Evolutionary conservation across 1,284 basidiomycete species (phyloP).

Genomic region (Exsudoporus floridanus): DNA sequence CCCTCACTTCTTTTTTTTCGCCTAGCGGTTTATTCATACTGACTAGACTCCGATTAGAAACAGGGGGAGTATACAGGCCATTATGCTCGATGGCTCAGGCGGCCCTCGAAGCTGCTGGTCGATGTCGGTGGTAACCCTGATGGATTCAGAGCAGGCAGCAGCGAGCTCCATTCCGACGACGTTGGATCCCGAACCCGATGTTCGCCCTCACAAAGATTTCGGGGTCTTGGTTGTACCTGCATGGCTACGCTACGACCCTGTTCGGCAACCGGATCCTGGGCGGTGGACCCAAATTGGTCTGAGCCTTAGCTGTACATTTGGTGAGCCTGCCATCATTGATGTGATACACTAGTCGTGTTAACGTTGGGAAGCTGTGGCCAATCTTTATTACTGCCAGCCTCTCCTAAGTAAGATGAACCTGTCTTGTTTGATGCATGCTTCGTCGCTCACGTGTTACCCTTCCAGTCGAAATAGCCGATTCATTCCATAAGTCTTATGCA

Average conservation of each 20-base stretch:
- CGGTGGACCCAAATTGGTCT: conserved; percentile 60
- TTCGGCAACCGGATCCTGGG: conserved; percentile 56
- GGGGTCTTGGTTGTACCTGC: conserved; percentile 64
- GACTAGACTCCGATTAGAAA: neutral
- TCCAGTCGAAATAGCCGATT: conserved; percentile 52
- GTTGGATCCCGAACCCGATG: neutral
- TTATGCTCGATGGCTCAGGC: conserved; percentile 17
- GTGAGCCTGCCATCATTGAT: conserved; percentile 42
- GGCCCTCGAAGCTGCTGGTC: conserved; percentile 14
- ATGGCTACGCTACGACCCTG: conserved; percentile 57
- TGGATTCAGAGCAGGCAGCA: conserved; percentile 7
- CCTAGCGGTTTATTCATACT: neutral
- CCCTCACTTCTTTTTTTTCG: conserved; percentile 7
- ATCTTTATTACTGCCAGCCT: conserved; percentile 75
- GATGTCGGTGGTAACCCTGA: conserved; percentile 13
- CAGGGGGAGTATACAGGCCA: neutral
- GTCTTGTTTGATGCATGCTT: neutral
- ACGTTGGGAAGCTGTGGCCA: conserved; percentile 48
- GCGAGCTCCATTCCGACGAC: neutral
- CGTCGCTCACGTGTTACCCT: conserved; percentile 2
- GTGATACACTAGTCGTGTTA: neutral
- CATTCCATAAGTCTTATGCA: conserved; percentile 56
- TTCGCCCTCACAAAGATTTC: conserved; percentile 43
- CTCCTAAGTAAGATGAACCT: conserved; percentile 52
- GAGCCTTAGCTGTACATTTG: conserved; percentile 58